Percentiles rank a stretch among this genome's conserved stretches.
Evolutionary conservation across 2,329 filamentous ascomycete genomes (phyloP).

Genomic region (Penicillium sp.): DNA sequence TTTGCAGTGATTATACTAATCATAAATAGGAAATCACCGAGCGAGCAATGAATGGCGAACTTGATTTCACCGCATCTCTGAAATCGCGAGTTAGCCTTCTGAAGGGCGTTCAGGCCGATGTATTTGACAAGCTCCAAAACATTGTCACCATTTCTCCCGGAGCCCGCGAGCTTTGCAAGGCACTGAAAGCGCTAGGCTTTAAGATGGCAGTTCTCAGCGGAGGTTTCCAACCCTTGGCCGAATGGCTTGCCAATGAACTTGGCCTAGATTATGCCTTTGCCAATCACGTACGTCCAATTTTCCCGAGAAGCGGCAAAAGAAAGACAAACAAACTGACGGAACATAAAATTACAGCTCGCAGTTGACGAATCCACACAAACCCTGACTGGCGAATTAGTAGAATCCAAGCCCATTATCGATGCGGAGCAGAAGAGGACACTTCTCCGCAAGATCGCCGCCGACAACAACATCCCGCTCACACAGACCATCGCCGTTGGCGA

Average conservation of each 20-base stretch:
- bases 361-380: conserved; percentile 44
- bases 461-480: conserved; percentile 51
- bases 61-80: conserved; percentile 84
- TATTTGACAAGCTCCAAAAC: conserved; percentile 73
- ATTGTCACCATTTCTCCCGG: conserved; percentile 79
- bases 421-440: conserved; percentile 56
- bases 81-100: conserved; percentile 76
- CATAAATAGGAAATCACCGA: conserved; percentile 67
- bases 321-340: neutral
- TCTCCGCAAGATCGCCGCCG: conserved; percentile 51
- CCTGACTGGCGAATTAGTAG: conserved; percentile 56
- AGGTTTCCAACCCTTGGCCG: conserved; percentile 83
- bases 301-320: neutral
- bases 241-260: conserved; percentile 76
- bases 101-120: conserved; percentile 70
- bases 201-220: conserved; percentile 89
- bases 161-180: conserved; percentile 67
- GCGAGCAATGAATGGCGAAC: conserved; percentile 90
- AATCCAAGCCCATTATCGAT: conserved; percentile 54
- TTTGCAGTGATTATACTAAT: conserved; percentile 11
- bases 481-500: conserved; percentile 60
- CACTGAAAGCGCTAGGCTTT: conserved; percentile 72
- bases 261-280: conserved; percentile 85
- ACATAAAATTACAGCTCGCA: conserved; percentile 38
- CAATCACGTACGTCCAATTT: conserved; percentile 61